phyloP scores from a whole-genome alignment of 108 stramenopile species.

The Epithemia pelagica region DNA sequence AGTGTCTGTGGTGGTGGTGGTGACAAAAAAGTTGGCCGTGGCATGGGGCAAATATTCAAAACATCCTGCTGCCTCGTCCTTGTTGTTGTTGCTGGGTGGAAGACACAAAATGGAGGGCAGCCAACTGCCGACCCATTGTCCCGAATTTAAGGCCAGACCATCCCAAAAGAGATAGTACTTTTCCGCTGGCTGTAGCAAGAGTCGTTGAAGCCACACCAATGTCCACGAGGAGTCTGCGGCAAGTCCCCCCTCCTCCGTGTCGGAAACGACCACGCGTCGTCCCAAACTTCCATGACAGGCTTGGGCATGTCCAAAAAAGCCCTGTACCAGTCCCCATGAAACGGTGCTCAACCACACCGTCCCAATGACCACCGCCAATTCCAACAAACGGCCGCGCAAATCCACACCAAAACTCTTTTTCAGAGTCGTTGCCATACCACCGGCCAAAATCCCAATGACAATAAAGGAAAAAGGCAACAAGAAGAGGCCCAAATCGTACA shows the following conservation, averaged over 20 bases:
- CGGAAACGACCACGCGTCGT: slow-evolving; percentile 5
- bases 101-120: slow-evolving; percentile 22
- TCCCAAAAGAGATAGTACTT: slow-evolving; percentile 44
- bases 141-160: slow-evolving; percentile 23
- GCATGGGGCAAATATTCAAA: slow-evolving; percentile 56
- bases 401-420: slow-evolving; percentile 65
- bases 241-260: neutral
- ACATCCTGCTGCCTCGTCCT: slow-evolving; percentile 40
- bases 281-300: slow-evolving; percentile 53
- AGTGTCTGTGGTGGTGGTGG: slow-evolving; percentile 16
- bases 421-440: slow-evolving; percentile 54
- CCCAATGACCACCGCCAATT: slow-evolving; percentile 49
- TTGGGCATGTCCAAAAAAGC: slow-evolving; percentile 61
- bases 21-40: slow-evolving; percentile 54
- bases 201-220: slow-evolving; percentile 11
- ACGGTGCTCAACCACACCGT: slow-evolving; percentile 60
- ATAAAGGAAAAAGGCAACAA: slow-evolving; percentile 63
- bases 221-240: neutral
- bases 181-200: slow-evolving; percentile 27
- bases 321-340: slow-evolving; percentile 64
- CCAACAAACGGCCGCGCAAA: slow-evolving; percentile 68
- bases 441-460: slow-evolving; percentile 66
- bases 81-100: slow-evolving; percentile 13
- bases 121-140: slow-evolving; percentile 37
- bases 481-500: slow-evolving; percentile 66